Percentiles rank a stretch among this genome's conserved stretches.
phyloP scores from a whole-genome alignment of 1,139 yeast genomes.

The Williopsis jadinii region DNA sequence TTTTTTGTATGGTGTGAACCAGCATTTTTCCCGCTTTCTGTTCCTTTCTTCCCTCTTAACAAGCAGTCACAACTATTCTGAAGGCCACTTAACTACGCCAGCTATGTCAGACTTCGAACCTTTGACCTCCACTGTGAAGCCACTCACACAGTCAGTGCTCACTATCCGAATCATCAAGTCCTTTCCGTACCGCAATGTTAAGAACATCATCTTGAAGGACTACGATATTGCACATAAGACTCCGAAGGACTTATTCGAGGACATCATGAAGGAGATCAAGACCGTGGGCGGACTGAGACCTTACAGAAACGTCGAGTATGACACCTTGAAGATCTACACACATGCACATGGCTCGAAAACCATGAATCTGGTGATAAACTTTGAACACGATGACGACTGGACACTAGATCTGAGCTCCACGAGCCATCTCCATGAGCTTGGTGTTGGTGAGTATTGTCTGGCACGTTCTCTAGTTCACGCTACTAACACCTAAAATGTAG shows the following conservation, averaged over 20 bases:
- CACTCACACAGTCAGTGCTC: constrained; percentile 46
- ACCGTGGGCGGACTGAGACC: constrained; percentile 73
- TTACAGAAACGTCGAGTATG: constrained; percentile 68
- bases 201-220: constrained; percentile 66
- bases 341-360: constrained; percentile 95
- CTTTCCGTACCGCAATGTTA: constrained; percentile 86
- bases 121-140: constrained; percentile 28
- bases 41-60: too few species aligned
- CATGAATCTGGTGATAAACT: constrained; percentile 83
- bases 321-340: constrained; percentile 79
- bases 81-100: too few species aligned
- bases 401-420: constrained; percentile 40
- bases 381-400: constrained; percentile 78
- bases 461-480: constrained; percentile 7
- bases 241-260: constrained; percentile 53
- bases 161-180: constrained; percentile 87
- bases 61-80: too few species aligned
- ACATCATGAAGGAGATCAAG: constrained; percentile 41
- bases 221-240: constrained; percentile 69
- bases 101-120: constrained; percentile 23
- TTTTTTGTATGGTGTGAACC: too few species aligned
- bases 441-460: constrained; percentile 23
- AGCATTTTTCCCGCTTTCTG: too few species aligned
- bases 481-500: constrained; percentile 30
- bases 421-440: constrained; percentile 20